These are phyloP conservation scores for Teratosphaeria viscida DNA, from an alignment of 2,329 filamentous ascomycete genomes.

Conservation along the genomic window DNA sequence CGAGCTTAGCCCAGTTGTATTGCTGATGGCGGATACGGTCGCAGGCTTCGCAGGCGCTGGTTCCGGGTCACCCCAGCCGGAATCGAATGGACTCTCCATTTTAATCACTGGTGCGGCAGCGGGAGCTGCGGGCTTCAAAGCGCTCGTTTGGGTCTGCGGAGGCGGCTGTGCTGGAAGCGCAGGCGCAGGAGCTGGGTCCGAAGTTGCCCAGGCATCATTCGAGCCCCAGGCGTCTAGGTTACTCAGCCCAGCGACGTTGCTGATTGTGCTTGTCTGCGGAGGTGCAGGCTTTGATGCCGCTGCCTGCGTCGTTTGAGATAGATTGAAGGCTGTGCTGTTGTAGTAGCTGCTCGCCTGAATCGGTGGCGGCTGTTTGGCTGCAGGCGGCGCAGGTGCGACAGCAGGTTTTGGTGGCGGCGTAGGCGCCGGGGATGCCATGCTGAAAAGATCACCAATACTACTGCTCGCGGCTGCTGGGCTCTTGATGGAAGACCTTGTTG, in stretches of 20 bases:
- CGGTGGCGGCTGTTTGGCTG: conserved; percentile 23
- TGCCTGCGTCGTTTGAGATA: conserved; percentile 43
- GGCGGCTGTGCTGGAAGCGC: conserved; percentile 24
- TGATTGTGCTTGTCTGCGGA: conserved; percentile 16
- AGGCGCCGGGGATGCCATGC: conserved; percentile 46
- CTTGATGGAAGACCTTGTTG: conserved; percentile 13
- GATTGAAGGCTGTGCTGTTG: conserved; percentile 68
- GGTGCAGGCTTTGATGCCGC: conserved; percentile 22
- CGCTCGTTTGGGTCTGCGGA: conserved; percentile 32
- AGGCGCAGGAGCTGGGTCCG: conserved; percentile 39
- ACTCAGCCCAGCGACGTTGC: conserved; percentile 34
- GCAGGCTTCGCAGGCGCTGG: conserved; percentile 34
- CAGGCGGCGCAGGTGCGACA: conserved; percentile 19
- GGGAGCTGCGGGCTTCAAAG: conserved; percentile 29
- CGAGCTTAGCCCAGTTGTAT: neutral
- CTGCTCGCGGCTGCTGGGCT: conserved; percentile 28
- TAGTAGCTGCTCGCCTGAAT: conserved; percentile 27
- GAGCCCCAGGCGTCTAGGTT: conserved; percentile 71
- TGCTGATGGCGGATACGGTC: neutral
- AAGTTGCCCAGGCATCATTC: conserved; percentile 69
- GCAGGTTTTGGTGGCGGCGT: conserved; percentile 9
- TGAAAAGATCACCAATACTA: conserved; percentile 67
- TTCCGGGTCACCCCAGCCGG: conserved; percentile 53
- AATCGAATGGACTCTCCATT: conserved; percentile 31
- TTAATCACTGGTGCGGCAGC: conserved; percentile 9